These are phyloP conservation scores for Wickerhamomyces pijperi DNA, from an alignment of 805 yeast species.

Conservation along the genomic window DNA sequence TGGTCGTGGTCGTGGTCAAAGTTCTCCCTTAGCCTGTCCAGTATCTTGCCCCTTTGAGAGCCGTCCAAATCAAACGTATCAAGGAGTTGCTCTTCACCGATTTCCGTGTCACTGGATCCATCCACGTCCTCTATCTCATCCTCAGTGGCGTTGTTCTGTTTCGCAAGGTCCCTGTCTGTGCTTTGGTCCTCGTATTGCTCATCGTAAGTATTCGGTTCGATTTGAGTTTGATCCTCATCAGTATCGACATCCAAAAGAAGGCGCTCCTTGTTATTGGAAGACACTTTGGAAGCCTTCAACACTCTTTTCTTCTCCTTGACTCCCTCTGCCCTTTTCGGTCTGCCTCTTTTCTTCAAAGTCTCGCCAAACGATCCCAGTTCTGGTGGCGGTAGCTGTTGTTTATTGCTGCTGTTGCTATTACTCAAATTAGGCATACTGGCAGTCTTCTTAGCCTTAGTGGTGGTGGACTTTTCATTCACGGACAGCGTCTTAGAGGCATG, in stretches of 20 bases:
- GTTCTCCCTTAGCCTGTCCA: conserved; percentile 3
- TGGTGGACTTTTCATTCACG: conserved; percentile 6
- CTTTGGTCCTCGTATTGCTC: neutral
- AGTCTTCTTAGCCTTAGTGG: conserved; percentile 13
- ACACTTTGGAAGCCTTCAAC: neutral
- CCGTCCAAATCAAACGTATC: too few relatives aligned
- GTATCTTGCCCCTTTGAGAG: conserved; percentile 8
- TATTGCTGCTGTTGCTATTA: too few relatives aligned
- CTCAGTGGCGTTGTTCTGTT: conserved; percentile 9
- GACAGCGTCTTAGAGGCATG: conserved; percentile 36
- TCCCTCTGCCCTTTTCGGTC: conserved; percentile 13
- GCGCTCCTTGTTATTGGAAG: conserved; percentile 2
- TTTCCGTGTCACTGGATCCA: conserved; percentile 13
- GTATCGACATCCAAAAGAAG: conserved; percentile 3
- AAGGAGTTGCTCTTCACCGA: neutral
- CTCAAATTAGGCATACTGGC: conserved; percentile 14
- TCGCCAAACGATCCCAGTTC: neutral
- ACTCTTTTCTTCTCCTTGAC: conserved; percentile 3
- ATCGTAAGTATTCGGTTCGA: too few relatives aligned
- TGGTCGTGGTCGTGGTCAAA: neutral
- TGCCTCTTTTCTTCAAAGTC: conserved; percentile 16
- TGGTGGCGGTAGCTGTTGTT: too few relatives aligned
- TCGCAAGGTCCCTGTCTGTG: neutral
- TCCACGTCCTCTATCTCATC: too few relatives aligned
- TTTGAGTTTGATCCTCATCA: too few relatives aligned